These are phyloP conservation scores for Diaporthe ampelina DNA, from an alignment of 2,329 filamentous ascomycete species.

Conservation along the genomic window DNA sequence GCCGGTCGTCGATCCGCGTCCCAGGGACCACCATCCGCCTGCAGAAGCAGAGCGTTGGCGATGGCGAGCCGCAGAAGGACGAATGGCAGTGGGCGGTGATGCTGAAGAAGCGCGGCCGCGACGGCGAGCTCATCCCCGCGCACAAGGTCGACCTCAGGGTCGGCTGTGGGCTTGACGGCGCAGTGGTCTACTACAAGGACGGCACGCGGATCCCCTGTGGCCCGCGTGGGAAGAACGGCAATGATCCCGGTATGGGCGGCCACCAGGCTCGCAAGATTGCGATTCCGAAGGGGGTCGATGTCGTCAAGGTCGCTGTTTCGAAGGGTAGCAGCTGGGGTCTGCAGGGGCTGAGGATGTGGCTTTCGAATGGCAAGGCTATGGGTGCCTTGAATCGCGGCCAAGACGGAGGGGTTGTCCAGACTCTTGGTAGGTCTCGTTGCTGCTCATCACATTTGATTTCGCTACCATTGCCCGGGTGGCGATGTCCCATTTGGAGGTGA, in stretches of 20 bases:
- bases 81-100: slow-evolving; percentile 51
- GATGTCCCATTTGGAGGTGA: no score
- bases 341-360: slow-evolving; percentile 21
- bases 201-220: slow-evolving; percentile 59
- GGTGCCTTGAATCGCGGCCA: background rate
- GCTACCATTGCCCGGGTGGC: no score
- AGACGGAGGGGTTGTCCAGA: background rate
- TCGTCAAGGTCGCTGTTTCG: slow-evolving; percentile 51
- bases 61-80: slow-evolving; percentile 32
- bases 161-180: slow-evolving; percentile 59
- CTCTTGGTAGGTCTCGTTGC: background rate
- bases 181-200: slow-evolving; percentile 60
- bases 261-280: slow-evolving; percentile 49
- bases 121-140: slow-evolving; percentile 54
- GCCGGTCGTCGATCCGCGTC: slow-evolving; percentile 52
- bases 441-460: no score
- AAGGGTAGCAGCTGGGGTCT: slow-evolving; percentile 34
- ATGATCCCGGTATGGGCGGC: slow-evolving; percentile 48
- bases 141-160: slow-evolving; percentile 60
- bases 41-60: slow-evolving; percentile 52
- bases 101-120: slow-evolving; percentile 47
- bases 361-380: slow-evolving; percentile 21
- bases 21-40: slow-evolving; percentile 55
- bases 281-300: slow-evolving; percentile 45
- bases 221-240: slow-evolving; percentile 44